Evolutionary conservation across 345 rosid genomes (phyloP).

Genomic region (Noccaea caerulescens): DNA sequence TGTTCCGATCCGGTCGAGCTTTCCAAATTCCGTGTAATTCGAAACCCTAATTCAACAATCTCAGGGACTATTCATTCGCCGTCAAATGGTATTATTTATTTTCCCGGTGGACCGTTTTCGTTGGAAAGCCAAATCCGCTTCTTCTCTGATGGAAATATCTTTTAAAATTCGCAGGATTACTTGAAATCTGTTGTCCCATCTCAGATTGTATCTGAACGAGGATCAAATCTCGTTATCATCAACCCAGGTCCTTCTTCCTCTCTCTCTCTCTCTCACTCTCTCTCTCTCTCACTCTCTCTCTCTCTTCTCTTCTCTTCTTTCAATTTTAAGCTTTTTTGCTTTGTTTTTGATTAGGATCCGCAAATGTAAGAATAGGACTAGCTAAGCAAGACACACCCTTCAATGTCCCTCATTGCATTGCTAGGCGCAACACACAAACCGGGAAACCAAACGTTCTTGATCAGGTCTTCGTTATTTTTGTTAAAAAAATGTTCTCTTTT

Average conservation of each 20-base stretch:
- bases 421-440: constrained; percentile 56
- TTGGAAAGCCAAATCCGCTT: neutral
- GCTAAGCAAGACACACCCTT: constrained; percentile 80
- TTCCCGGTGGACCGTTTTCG: neutral
- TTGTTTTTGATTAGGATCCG: constrained; percentile 59
- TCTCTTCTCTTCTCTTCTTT: neutral
- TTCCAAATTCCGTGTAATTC: neutral
- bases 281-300: neutral
- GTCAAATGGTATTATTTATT: constrained; percentile 11
- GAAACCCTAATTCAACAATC: constrained; percentile 18
- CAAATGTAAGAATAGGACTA: constrained; percentile 72
- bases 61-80: neutral
- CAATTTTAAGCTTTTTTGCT: constrained; percentile 2
- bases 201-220: constrained; percentile 83
- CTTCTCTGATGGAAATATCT: neutral
- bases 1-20: neutral
- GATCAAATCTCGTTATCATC: constrained; percentile 82
- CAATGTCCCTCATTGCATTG: constrained; percentile 79
- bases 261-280: neutral
- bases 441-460: constrained; percentile 61
- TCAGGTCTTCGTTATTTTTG: constrained; percentile 55
- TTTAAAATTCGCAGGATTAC: constrained; percentile 66
- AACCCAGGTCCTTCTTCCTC: constrained; percentile 57
- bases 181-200: constrained; percentile 90
- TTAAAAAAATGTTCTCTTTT: neutral